Percentiles rank a stretch among this genome's conserved stretches.
These are phyloP conservation scores for Coemansia sp. DNA, from an alignment of 192 early-diverging fungal species.

Conservation along the genomic window DNA sequence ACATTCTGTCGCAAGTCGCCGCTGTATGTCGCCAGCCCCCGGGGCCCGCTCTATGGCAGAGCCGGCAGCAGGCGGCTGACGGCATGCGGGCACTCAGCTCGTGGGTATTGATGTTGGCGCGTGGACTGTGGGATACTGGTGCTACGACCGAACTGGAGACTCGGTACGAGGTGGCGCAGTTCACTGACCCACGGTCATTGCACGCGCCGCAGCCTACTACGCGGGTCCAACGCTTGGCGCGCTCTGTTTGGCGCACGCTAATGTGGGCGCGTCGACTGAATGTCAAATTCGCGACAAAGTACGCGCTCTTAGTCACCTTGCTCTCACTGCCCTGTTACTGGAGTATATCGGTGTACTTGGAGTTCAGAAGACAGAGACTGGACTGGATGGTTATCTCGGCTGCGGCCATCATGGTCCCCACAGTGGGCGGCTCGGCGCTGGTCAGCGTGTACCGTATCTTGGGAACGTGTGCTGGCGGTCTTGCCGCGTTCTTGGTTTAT, in stretches of 20 bases:
- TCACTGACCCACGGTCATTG: slow-evolving; percentile 60
- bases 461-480: slow-evolving; percentile 73
- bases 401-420: slow-evolving; percentile 86
- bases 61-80: slow-evolving; percentile 9
- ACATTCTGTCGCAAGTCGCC: slow-evolving; percentile 39
- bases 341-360: slow-evolving; percentile 61
- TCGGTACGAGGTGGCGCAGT: slow-evolving; percentile 45
- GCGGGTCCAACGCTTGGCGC: slow-evolving; percentile 53
- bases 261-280: slow-evolving; percentile 69
- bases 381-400: slow-evolving; percentile 82
- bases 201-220: slow-evolving; percentile 67
- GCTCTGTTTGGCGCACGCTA: slow-evolving; percentile 63
- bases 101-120: slow-evolving; percentile 17
- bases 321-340: slow-evolving; percentile 62
- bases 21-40: slow-evolving; percentile 28
- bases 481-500: slow-evolving; percentile 63
- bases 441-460: slow-evolving; percentile 72
- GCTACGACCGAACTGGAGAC: slow-evolving; percentile 52
- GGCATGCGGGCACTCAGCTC: neutral
- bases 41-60: neutral
- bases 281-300: slow-evolving; percentile 76
- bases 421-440: slow-evolving; percentile 78
- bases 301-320: slow-evolving; percentile 65
- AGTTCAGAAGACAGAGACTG: slow-evolving; percentile 66
- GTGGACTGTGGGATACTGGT: slow-evolving; percentile 40